These are phyloP conservation scores for Ascochyta pisi DNA, from an alignment of 2,329 filamentous ascomycete genomes.

Conservation along the genomic window DNA sequence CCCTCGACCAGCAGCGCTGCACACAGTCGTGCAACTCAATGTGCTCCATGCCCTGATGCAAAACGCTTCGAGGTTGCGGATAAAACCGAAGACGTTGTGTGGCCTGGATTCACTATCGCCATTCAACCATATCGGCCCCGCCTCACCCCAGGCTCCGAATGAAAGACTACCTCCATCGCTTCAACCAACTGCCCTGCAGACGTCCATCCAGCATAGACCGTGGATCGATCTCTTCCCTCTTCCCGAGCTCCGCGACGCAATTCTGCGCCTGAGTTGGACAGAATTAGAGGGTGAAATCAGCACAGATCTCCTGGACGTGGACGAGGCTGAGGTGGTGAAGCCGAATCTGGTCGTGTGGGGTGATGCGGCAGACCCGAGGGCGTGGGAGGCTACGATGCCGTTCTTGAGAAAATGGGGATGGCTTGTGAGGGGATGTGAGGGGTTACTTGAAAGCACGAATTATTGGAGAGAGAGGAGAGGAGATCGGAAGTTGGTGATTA, in stretches of 20 bases:
- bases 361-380: constrained; percentile 51
- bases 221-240: constrained; percentile 47
- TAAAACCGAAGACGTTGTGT: not conserved
- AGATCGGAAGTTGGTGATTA: not conserved
- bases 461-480: constrained; percentile 6
- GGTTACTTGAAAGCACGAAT: constrained; percentile 38
- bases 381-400: constrained; percentile 56
- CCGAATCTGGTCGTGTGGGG: constrained; percentile 57
- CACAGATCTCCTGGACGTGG: constrained; percentile 19
- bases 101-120: constrained; percentile 1
- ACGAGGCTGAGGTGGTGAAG: constrained; percentile 14
- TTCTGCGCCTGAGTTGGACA: constrained; percentile 41
- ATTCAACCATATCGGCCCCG: not conserved
- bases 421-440: constrained; percentile 46
- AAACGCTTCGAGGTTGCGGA: not conserved
- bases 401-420: constrained; percentile 56
- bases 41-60: constrained; percentile 6
- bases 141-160: not conserved
- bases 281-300: constrained; percentile 8
- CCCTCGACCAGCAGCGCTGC: not conserved
- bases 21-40: constrained; percentile 2
- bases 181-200: constrained; percentile 49
- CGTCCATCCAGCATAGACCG: constrained; percentile 48
- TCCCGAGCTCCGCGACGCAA: constrained; percentile 49
- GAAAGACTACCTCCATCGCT: not conserved